Base-by-base conservation (phyloP, 23 red algal species). In the Cyanidioschyzon merolae region DNA sequence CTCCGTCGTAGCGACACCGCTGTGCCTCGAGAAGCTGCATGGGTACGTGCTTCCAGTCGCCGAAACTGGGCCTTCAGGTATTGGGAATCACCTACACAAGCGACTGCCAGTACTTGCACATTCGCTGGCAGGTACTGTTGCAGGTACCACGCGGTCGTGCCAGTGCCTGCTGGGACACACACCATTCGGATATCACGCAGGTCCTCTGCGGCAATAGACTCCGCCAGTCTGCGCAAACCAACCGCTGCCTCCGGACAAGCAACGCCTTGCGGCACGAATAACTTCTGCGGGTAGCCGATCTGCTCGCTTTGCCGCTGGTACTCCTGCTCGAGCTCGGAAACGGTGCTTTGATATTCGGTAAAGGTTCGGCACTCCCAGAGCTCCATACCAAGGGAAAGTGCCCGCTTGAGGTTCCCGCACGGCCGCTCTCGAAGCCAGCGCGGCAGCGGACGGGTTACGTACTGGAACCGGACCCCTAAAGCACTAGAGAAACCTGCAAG, bases 131-230 rank as follows among this genome's bases (percentile, higher is more conserved):
- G 50, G 80, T 84, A 74, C 77, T 84, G 83, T 12, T 59, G 59
- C 32, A 90, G 74, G 58, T 76, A 90, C 75, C 76, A 90, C 1
- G 88, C 88, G 24, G 88, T 90, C 27, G 88, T 84, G 31, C 88
- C 88, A 0, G 88, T 90, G 17, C 88, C 88, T n/a, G 82, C 57
- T 37, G 80, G 58, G 29, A 90, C 57, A 37, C 83, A 85, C 0
- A 90, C 1, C 45, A 81, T 76, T 18, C 76, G 80, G 24, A 38
- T 71, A 35, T 71, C 80, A 38, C 57, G 37, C 2, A 17, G 31
- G 21, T 25, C 29, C n/a, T 7, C 29, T 3, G 21, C 3, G 12
- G 29, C 41, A 18, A 90, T 58, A 37, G 83, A 80, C 50, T 32
- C 1, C 37, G 88, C 88, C 40, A 90, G 37, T 16, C 59, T 17